These are phyloP conservation scores for Hygrocybe coccinea DNA, from an alignment of 768 basidiomycete species.

Conservation along the genomic window DNA sequence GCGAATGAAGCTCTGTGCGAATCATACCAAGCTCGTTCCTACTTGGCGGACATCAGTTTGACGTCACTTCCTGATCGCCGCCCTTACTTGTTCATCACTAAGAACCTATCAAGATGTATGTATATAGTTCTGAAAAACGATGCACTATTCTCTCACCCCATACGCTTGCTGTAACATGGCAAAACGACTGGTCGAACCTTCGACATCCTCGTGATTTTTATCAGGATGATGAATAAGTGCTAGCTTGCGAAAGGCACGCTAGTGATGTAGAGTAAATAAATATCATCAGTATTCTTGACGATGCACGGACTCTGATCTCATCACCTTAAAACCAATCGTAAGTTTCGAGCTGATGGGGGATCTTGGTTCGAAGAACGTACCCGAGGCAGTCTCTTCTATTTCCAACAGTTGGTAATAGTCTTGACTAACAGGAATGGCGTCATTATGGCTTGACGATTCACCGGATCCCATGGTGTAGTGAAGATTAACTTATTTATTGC, in stretches of 20 bases:
- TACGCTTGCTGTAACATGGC: conserved; percentile 91
- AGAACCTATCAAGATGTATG: conserved; percentile 53
- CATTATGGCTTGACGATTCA: conserved; percentile 50
- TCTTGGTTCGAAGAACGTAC: background rate
- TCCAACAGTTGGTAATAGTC: conserved; percentile 84
- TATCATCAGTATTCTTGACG: background rate
- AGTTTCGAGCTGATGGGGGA: background rate
- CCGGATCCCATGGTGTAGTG: conserved; percentile 55
- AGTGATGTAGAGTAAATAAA: conserved; percentile 6
- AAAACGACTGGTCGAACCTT: conserved; percentile 84
- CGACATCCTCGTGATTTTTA: conserved; percentile 77
- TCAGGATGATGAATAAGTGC: conserved; percentile 86
- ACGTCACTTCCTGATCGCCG: background rate
- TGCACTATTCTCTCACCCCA: conserved; percentile 54
- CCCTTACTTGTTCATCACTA: conserved; percentile 86
- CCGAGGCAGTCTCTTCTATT: conserved; percentile 73
- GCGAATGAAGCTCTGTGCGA: conserved; percentile 76
- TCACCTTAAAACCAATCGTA: conserved; percentile 37
- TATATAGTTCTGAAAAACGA: background rate
- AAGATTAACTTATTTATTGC: background rate
- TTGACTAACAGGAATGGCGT: conserved; percentile 19
- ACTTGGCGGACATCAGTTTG: conserved; percentile 31
- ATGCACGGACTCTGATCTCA: conserved; percentile 73
- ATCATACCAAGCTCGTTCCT: conserved; percentile 99
- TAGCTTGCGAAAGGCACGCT: conserved; percentile 80